Percentiles rank a stretch among this genome's conserved stretches.
Conservation (phyloP, 73 alveolate species). For the Blepharisma stoltei region DNA sequence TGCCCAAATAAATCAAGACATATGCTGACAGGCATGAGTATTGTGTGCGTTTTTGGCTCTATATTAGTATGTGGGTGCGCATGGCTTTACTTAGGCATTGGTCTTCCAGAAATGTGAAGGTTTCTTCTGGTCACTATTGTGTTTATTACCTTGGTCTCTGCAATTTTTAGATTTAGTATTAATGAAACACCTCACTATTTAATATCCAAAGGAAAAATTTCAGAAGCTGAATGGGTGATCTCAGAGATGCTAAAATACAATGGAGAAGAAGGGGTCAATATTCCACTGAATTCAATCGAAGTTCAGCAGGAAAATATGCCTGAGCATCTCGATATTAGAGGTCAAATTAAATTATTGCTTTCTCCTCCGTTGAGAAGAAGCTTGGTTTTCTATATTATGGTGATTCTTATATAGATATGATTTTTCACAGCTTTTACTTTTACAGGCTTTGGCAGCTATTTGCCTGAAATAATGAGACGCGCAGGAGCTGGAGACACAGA, state of each 20-base stretch:
- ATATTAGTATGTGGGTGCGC: not conserved
- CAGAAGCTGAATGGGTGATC: conserved; percentile 1
- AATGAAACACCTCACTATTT: conserved; percentile 19
- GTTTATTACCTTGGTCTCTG: not conserved
- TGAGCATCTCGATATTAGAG: not conserved
- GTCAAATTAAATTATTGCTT: not conserved
- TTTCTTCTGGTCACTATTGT: not conserved
- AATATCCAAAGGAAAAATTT: not conserved
- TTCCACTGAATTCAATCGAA: not conserved
- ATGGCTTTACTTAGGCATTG: not conserved
- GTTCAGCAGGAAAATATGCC: not conserved
- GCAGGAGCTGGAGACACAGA: not conserved
- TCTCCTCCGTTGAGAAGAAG: not conserved
- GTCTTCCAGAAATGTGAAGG: conserved; percentile 2
- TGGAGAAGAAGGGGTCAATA: not conserved
- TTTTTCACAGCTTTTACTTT: conserved; percentile 27
- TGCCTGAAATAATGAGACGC: conserved; percentile 13
- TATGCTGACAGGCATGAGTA: conserved; percentile 21
- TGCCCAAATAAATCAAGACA: not conserved
- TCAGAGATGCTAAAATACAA: not conserved
- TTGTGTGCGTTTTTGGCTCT: conserved; percentile 19
- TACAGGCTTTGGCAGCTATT: not conserved
- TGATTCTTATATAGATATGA: not conserved
- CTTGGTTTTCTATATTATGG: not conserved
- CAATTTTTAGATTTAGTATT: not conserved